phyloP scores from a whole-genome alignment of 1,284 basidiomycete genomes.

The Athelia psychrophila region DNA sequence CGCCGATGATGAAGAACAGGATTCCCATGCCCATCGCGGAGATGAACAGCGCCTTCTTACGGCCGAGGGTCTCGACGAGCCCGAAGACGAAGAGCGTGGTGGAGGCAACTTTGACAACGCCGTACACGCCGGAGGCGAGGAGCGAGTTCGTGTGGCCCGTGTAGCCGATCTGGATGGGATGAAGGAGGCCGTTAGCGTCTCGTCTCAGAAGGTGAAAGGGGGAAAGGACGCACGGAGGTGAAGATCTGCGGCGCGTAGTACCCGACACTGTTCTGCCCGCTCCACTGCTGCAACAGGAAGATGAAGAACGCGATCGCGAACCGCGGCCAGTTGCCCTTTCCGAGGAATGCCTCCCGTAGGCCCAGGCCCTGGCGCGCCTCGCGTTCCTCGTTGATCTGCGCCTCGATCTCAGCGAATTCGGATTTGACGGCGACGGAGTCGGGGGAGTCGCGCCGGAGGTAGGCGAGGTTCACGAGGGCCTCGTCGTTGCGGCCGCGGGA shows the following conservation, averaged over 20 bases:
- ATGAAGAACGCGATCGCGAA: slow-evolving; percentile 50
- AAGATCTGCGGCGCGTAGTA: slow-evolving; percentile 82
- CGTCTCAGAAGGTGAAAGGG: slow-evolving; percentile 28
- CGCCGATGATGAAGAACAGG: slow-evolving; percentile 76
- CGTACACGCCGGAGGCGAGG: slow-evolving; percentile 82
- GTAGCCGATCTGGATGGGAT: slow-evolving; percentile 61
- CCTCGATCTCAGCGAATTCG: slow-evolving; percentile 62
- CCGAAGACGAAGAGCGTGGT: slow-evolving; percentile 49
- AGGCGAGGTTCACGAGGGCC: slow-evolving; percentile 50
- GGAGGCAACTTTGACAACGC: slow-evolving; percentile 73
- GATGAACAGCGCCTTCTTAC: slow-evolving; percentile 73
- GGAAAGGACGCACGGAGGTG: slow-evolving; percentile 50
- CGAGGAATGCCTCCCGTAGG: slow-evolving; percentile 65
- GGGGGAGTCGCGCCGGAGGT: slow-evolving; percentile 50
- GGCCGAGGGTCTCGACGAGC: slow-evolving; percentile 76
- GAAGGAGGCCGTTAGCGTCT: no score
- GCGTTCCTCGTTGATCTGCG: slow-evolving; percentile 61
- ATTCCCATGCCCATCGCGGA: slow-evolving; percentile 80
- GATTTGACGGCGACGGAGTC: slow-evolving; percentile 48
- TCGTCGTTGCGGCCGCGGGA: slow-evolving; percentile 49
- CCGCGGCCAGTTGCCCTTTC: slow-evolving; percentile 69
- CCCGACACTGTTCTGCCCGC: slow-evolving; percentile 55
- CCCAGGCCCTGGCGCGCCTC: slow-evolving; percentile 55
- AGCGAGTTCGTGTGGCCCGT: slow-evolving; percentile 57
- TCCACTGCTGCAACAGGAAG: slow-evolving; percentile 57